Evolutionary conservation across 768 basidiomycete genomes (phyloP).

Genomic region (Hericium rajendrae): DNA sequence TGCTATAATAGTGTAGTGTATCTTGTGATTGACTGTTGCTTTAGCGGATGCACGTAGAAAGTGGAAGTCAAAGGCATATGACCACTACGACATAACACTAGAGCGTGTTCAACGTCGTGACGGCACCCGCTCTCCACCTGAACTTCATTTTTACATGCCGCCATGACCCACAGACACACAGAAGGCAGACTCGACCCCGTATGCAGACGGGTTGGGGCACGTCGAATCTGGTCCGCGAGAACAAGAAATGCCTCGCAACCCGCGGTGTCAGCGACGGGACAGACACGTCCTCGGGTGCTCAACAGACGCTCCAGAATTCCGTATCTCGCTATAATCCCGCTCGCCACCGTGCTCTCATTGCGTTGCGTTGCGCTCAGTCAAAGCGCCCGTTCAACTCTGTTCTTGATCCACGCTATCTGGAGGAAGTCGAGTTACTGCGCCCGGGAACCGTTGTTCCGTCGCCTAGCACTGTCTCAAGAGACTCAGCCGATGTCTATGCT

Average conservation of each 20-base stretch:
- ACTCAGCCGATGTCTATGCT: slow-evolving; percentile 8
- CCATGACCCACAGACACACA: background rate
- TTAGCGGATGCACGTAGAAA: background rate
- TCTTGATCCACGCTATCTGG: slow-evolving; percentile 16
- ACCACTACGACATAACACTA: background rate
- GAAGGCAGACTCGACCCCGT: background rate
- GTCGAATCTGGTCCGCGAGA: background rate
- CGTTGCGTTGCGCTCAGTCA: slow-evolving; percentile 16
- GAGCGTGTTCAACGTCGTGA: background rate
- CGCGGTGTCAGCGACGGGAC: background rate
- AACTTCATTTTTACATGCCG: background rate
- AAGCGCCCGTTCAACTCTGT: slow-evolving; percentile 19
- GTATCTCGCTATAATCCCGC: background rate
- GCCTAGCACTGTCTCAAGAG: slow-evolving; percentile 17
- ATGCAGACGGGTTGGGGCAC: background rate
- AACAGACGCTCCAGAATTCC: background rate
- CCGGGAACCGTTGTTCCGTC: slow-evolving; percentile 20
- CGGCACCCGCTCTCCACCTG: background rate
- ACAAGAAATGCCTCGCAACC: background rate
- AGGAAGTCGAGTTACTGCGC: slow-evolving; percentile 20
- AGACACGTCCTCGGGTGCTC: background rate
- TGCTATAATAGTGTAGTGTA: too few species aligned
- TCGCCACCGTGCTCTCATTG: slow-evolving; percentile 14
- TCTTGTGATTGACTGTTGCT: too few species aligned
- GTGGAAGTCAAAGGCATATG: background rate